Base-by-base conservation (phyloP, 805 yeast species). In the Schwanniomyces occidentalis region DNA sequence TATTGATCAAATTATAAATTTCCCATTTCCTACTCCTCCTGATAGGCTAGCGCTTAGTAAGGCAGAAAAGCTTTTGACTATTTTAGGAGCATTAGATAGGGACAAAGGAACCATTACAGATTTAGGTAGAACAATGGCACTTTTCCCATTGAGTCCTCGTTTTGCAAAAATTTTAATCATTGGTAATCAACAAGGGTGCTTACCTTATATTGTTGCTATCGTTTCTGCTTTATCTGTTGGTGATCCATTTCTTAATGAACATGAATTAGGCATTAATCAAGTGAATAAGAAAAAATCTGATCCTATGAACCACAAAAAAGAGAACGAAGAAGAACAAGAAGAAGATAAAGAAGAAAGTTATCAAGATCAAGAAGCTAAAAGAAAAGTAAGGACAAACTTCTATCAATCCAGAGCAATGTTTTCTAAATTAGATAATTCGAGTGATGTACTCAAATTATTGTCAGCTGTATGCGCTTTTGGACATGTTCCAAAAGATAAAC, bases 1-100 rank as follows among this genome's bases (percentile, higher is more conserved):
- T 2, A 90, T 93, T 41, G 93, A 86, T 55, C 85, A 85, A 34
- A 82, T 93, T 23, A 66, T 80, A 15, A 91, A 93, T 51, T 93
- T 93, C 67, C 99, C 99, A 22, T 93, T 93, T 63, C 96, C 98
- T 4, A 90, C 98, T 0, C 86, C 96, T 2, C 97, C 98, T 0
- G 85, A 82, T 33, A 63, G 82, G 35, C 30, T 32, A 0, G 66
- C 83, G 21, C 63, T 93, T 25, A 58, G 56, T 2, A 77, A 72
- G 36, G 95, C 96, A 0, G 82, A 87, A 42, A 73, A 71, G 37
- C 53, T 88, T 9, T 67, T 93, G 37, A 72, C 76, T 27, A 75
- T 77, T 44, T 59, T 93, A 19, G 96, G 96, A 7, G 99, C 98
- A 0, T 61, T 93, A 41, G 75, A 73, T 40, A 63, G 62, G 23